Evolutionary conservation across 2,329 filamentous ascomycete species (phyloP), one percentile per base, ranked within the genome.

Genomic region (Cytospora mali): DNA sequence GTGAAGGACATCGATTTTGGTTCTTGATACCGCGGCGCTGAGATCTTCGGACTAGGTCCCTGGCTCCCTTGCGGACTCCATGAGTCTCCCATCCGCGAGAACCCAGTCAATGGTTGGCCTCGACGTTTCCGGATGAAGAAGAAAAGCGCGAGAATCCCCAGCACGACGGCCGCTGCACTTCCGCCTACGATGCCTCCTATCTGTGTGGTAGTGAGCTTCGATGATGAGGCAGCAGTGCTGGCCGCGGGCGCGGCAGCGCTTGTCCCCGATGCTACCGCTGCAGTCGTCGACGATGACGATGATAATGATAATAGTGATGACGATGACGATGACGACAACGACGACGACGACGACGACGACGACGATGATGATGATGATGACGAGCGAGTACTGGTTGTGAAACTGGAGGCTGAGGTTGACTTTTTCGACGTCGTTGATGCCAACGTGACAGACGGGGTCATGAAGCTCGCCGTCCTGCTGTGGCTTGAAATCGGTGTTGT

Each of bases 381-480:
- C 87, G 87, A 96, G 92, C 73, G 96, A 93, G 93, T 91, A 77
- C 75, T 79, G 95, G 49, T 96, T 92, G 50, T 60, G 13, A 42
- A 16, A 49, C 55, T 60, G 21, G 63, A 52, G 13, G 62, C 58
- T 13, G 50, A 27, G 2, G 51, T 58, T n/a, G n/a, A n/a, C n/a
- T n/a, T n/a, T n/a, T n/a, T n/a, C 27, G 65, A 35, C 28, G 46
- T 23, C 14, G 67, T 33, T 16, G 69, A 60, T 23, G 50, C 48
- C 52, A 62, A 48, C 25, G 61, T 62, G 33, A 62, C 49, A 6
- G 35, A 46, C 6, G 64, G 42, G 25, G 58, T 59, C 42, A 48
- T 64, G 55, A 55, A 21, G 58, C 57, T 63, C 16, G 60, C 65
- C 33, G 61, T 66, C 29, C 64, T 58, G 18, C 59, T 66, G 39